Percentiles rank a stretch among this genome's conserved stretches.
phyloP scores from a whole-genome alignment of 2,329 filamentous ascomycete species.

The Cladophialophora bantiana region DNA sequence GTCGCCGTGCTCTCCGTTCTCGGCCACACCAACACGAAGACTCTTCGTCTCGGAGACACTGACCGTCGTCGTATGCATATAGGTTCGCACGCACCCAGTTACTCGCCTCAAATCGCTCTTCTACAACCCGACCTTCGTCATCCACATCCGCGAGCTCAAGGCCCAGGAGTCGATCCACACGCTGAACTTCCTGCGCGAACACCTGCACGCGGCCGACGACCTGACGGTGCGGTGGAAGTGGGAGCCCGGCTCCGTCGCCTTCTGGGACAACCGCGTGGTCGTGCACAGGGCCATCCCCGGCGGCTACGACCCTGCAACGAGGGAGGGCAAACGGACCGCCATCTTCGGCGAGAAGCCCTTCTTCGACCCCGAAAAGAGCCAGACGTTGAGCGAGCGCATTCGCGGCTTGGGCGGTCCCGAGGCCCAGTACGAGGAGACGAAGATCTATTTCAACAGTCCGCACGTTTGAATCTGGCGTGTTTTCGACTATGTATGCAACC shows the following conservation, averaged over 20 bases:
- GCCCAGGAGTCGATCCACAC: slow-evolving; percentile 37
- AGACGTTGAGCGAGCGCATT: slow-evolving; percentile 24
- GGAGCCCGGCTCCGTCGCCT: slow-evolving; percentile 34
- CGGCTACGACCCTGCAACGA: slow-evolving; percentile 36
- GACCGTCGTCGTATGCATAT: neutral
- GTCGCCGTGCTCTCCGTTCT: neutral
- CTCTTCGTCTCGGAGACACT: neutral
- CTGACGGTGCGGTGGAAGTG: slow-evolving; percentile 37
- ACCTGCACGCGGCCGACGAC: slow-evolving; percentile 38
- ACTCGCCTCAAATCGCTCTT: slow-evolving; percentile 39
- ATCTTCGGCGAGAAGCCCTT: slow-evolving; percentile 35
- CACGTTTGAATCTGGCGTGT: neutral
- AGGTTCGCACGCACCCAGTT: slow-evolving; percentile 41
- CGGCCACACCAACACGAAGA: neutral
- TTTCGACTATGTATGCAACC: neutral
- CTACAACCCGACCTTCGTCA: slow-evolving; percentile 39
- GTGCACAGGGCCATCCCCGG: slow-evolving; percentile 38
- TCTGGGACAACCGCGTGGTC: slow-evolving; percentile 41
- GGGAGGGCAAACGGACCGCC: slow-evolving; percentile 40
- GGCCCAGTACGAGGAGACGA: too few relatives aligned
- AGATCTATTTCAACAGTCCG: neutral
- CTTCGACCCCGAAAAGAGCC: slow-evolving; percentile 19
- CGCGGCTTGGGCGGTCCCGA: too few relatives aligned
- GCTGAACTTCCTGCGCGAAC: slow-evolving; percentile 39
- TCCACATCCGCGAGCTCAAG: slow-evolving; percentile 39